Conservation (phyloP, 2,329 filamentous ascomycete genomes). For the Thermoascus crustaceus region DNA sequence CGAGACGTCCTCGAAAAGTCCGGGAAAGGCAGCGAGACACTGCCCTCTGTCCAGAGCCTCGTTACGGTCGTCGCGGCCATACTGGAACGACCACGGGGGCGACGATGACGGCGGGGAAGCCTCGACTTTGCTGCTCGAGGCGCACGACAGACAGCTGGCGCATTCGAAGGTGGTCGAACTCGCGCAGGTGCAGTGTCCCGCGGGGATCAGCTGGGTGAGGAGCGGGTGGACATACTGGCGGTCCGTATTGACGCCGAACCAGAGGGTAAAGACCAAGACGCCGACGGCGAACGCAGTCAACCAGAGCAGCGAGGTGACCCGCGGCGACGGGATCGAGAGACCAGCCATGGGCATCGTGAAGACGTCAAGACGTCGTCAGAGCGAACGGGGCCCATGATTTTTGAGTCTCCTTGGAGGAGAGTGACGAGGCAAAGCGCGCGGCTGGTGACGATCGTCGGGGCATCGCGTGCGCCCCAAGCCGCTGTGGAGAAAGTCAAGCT, state of each 20-base stretch:
- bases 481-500: too few relatives aligned
- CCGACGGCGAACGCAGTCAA: background rate
- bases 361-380: background rate
- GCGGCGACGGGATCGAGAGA: background rate
- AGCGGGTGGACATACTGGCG: constrained; percentile 27
- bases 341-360: background rate
- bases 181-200: constrained; percentile 31
- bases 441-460: too few relatives aligned
- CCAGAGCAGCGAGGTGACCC: background rate
- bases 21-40: constrained; percentile 27
- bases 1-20: constrained; percentile 28
- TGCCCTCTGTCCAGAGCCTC: constrained; percentile 20
- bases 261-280: constrained; percentile 8
- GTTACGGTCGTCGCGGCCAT: constrained; percentile 24
- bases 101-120: constrained; percentile 6
- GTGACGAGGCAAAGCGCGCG: too few relatives aligned
- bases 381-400: background rate
- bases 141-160: constrained; percentile 25
- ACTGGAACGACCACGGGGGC: constrained; percentile 24
- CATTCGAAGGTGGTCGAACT: constrained; percentile 33
- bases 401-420: too few relatives aligned
- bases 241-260: constrained; percentile 29
- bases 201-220: constrained; percentile 31
- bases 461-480: too few relatives aligned
- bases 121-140: constrained; percentile 10